Evolutionary conservation across 2,329 filamentous ascomycete species (phyloP), one percentile per base, ranked within the genome.

Genomic region (Kalmusia sp.): DNA sequence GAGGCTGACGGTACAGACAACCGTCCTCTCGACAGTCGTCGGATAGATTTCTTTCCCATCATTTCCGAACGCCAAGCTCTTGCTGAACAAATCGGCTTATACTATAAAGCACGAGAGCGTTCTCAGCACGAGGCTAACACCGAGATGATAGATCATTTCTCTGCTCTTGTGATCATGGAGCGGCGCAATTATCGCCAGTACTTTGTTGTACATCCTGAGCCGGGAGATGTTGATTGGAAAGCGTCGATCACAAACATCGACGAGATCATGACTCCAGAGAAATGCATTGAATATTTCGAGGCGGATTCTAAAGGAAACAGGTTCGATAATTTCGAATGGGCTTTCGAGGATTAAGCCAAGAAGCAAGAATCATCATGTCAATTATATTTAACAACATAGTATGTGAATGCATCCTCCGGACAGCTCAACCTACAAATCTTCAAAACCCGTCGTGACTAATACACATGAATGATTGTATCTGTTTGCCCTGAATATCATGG

Each of bases 151-250:
- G 5, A n/a, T 2, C 50, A 58, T 8, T 63, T 68, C 47, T 73
- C 67, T 25, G 62, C 60, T 6, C 57, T 58, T 3, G 34, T 66
- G 43, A 58, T 67, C 6, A 49, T 61, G 5, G 59, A 65, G 4
- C 39, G 63, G 49, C 61, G 63, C 6, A 45, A 61, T 28, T 72
- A 72, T 43, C 70, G 71, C 14, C 64, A 70, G 4, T 69, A 64
- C 51, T 70, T 59, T 35, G 58, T 73, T 1, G 69, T 72, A 3
- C 71, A 73, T 19, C 67, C 67, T 0, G 57, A 70, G n/a, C 58
- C 68, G 1, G 27, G 43, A 1, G 55, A 59, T 3, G 21, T 44
- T 4, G 52, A 59, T 9, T 73, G 70, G 70, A 63, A 57, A 35
- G 27, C 62, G 2, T 50, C 59, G 12, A 62, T 64, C 2, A 57